These are phyloP conservation scores for Boletus barrowsii DNA, from an alignment of 768 basidiomycete genomes.

Conservation along the genomic window DNA sequence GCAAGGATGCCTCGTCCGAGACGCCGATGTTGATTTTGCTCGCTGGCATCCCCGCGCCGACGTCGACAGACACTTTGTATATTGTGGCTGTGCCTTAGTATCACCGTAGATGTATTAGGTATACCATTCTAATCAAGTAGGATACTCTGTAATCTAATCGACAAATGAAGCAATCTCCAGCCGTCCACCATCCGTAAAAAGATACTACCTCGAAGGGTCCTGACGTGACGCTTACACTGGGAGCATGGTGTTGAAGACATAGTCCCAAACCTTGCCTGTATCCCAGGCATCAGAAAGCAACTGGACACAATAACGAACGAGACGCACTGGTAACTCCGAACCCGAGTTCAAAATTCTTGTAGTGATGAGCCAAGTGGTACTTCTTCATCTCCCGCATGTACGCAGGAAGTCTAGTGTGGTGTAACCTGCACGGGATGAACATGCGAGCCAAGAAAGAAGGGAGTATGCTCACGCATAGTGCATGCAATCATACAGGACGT, in stretches of 20 bases:
- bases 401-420: slow-evolving; percentile 81
- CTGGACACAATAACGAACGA: neutral
- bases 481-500: slow-evolving; percentile 85
- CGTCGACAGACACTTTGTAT: neutral
- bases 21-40: slow-evolving; percentile 65
- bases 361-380: slow-evolving; percentile 96
- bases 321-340: slow-evolving; percentile 90
- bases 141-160: neutral
- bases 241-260: slow-evolving; percentile 82
- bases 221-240: slow-evolving; percentile 42
- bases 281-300: slow-evolving; percentile 1
- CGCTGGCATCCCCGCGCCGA: slow-evolving; percentile 12
- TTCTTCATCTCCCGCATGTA: slow-evolving; percentile 94
- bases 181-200: neutral
- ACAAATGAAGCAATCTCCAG: slow-evolving; percentile 9
- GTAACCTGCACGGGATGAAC: slow-evolving; percentile 46
- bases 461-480: slow-evolving; percentile 75
- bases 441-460: neutral
- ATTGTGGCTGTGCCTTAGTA: slow-evolving; percentile 15
- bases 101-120: no score
- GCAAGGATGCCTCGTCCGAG: slow-evolving; percentile 70
- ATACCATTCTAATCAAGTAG: neutral
- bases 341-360: slow-evolving; percentile 97
- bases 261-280: slow-evolving; percentile 90
- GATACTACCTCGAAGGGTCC: neutral